These are phyloP conservation scores for Nakazawaea ambrosiae DNA, from an alignment of 805 yeast genomes.

Conservation along the genomic window DNA sequence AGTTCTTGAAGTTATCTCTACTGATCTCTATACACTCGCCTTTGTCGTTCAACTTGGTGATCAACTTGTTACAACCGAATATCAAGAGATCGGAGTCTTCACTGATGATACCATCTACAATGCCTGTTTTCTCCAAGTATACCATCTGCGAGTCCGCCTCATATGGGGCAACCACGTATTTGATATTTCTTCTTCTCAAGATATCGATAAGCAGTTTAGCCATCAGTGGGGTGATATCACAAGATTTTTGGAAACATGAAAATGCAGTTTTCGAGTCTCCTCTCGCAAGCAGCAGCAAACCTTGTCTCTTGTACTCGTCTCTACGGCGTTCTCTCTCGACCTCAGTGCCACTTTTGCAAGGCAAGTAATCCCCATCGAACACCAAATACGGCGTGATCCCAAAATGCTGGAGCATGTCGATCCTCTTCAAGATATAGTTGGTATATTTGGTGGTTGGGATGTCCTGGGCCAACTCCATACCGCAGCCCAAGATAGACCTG, in stretches of 20 bases:
- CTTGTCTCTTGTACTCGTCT: slow-evolving; percentile 49
- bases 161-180: slow-evolving; percentile 90
- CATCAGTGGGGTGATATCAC: slow-evolving; percentile 86
- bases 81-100: slow-evolving; percentile 92
- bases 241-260: slow-evolving; percentile 67
- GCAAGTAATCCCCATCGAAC: slow-evolving; percentile 86
- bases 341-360: slow-evolving; percentile 73
- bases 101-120: slow-evolving; percentile 79
- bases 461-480: slow-evolving; percentile 70
- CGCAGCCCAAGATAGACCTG: slow-evolving; percentile 74
- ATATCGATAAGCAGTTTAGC: slow-evolving; percentile 78
- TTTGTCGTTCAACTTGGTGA: slow-evolving; percentile 74
- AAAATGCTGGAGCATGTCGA: slow-evolving; percentile 57
- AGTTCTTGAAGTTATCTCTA: slow-evolving; percentile 42
- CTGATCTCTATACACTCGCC: slow-evolving; percentile 65
- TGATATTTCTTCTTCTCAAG: slow-evolving; percentile 48
- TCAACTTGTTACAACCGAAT: slow-evolving; percentile 71
- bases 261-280: slow-evolving; percentile 60
- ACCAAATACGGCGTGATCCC: slow-evolving; percentile 82
- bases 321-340: slow-evolving; percentile 52
- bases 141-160: slow-evolving; percentile 99
- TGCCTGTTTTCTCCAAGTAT: slow-evolving; percentile 65
- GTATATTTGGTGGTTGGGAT: slow-evolving; percentile 67
- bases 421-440: slow-evolving; percentile 58
- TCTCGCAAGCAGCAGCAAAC: slow-evolving; percentile 37